Percentiles rank a stretch among this genome's conserved stretches.
These are phyloP conservation scores for Rhizomucor pusillus DNA, from an alignment of 371 early-diverging fungal genomes.

Conservation along the genomic window DNA sequence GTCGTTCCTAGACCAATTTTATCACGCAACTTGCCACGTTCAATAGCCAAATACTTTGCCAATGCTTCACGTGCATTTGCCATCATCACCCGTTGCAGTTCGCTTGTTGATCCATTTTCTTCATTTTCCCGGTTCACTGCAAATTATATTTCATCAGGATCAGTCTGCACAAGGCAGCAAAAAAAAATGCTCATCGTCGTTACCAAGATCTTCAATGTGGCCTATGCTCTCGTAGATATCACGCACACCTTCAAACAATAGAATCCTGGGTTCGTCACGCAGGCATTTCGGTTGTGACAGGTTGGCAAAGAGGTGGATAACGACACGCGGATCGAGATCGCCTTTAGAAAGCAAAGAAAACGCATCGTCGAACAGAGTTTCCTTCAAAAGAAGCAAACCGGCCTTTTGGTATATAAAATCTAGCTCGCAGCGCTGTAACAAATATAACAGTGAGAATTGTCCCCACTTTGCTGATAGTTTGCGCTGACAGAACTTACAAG, in stretches of 20 bases:
- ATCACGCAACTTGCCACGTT: constrained; percentile 32
- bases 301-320: constrained; percentile 62
- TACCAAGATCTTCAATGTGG: constrained; percentile 55
- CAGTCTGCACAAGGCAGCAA: not conserved
- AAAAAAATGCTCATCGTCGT: constrained; percentile 5
- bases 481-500: constrained; percentile 12
- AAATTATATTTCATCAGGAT: constrained; percentile 12
- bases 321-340: constrained; percentile 58
- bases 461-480: constrained; percentile 8
- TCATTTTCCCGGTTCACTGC: constrained; percentile 24
- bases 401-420: constrained; percentile 67
- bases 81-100: constrained; percentile 46
- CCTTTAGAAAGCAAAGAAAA: constrained; percentile 62
- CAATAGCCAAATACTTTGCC: constrained; percentile 40
- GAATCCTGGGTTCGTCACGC: constrained; percentile 19
- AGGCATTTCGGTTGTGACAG: constrained; percentile 32
- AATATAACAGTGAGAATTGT: constrained; percentile 1
- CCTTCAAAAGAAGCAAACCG: constrained; percentile 61
- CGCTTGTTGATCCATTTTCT: constrained; percentile 13
- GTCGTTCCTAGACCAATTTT: constrained; percentile 26
- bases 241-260: constrained; percentile 49
- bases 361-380: constrained; percentile 72
- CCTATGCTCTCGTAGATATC: constrained; percentile 32
- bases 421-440: constrained; percentile 41
- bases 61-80: constrained; percentile 61